Conservation (phyloP, 768 basidiomycete genomes). For the Steccherinum ochraceum region DNA sequence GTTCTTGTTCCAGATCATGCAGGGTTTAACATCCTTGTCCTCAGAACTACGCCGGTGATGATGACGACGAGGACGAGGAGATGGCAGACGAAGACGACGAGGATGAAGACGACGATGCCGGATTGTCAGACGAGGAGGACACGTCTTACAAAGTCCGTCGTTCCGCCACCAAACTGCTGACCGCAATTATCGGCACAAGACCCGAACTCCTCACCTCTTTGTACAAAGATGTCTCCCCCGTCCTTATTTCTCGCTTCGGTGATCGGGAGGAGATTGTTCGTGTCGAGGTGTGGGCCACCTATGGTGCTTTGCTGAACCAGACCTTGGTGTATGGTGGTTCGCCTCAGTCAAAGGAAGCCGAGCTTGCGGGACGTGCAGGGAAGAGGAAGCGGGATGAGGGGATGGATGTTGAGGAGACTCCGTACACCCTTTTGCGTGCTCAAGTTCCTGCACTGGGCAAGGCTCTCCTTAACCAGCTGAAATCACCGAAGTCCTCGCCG, state of each 20-base stretch:
- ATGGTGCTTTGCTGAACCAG: slow-evolving; percentile 75
- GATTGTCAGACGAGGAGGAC: slow-evolving; percentile 97
- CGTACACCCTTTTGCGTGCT: slow-evolving; percentile 59
- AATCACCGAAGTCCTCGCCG: slow-evolving; percentile 70
- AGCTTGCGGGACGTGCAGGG: slow-evolving; percentile 40
- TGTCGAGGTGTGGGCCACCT: slow-evolving; percentile 88
- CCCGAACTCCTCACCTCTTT: slow-evolving; percentile 77
- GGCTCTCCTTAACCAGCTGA: slow-evolving; percentile 79
- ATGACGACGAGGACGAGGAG: slow-evolving; percentile 58
- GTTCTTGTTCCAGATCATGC: background rate
- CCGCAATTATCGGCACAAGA: slow-evolving; percentile 81
- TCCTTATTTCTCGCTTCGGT: slow-evolving; percentile 84
- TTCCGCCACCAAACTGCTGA: slow-evolving; percentile 84
- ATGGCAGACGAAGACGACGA: slow-evolving; percentile 67
- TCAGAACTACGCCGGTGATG: slow-evolving; percentile 74
- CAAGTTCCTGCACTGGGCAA: slow-evolving; percentile 80
- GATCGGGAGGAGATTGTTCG: slow-evolving; percentile 95
- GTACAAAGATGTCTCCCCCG: slow-evolving; percentile 81
- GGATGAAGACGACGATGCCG: slow-evolving; percentile 74
- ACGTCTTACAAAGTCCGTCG: slow-evolving; percentile 97
- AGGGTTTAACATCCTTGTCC: slow-evolving; percentile 8
- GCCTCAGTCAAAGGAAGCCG: slow-evolving; percentile 43
- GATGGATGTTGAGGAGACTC: slow-evolving; percentile 71
- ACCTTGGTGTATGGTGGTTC: slow-evolving; percentile 73
- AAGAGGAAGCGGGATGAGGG: slow-evolving; percentile 77